phyloP scores from a whole-genome alignment of 192 early-diverging fungal species.

The Coemansia sp. region DNA sequence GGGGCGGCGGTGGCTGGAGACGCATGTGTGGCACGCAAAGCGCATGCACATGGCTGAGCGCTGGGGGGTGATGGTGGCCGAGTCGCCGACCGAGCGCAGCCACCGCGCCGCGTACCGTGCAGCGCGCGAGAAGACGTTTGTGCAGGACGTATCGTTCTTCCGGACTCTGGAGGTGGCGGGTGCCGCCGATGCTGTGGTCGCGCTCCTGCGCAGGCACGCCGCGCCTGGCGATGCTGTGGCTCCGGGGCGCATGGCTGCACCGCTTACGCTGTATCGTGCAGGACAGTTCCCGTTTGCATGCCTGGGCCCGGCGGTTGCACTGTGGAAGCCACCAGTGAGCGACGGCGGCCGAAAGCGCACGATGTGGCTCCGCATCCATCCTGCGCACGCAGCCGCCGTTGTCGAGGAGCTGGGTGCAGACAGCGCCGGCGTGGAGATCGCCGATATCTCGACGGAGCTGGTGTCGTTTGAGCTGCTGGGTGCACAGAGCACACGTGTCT shows the following conservation, averaged over 20 bases:
- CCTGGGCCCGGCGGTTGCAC: conserved; percentile 72
- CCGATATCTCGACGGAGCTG: conserved; percentile 61
- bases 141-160: conserved; percentile 86
- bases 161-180: conserved; percentile 73
- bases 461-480: conserved; percentile 87
- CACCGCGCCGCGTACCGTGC: conserved; percentile 74
- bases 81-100: conserved; percentile 85
- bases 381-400: conserved; percentile 59
- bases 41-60: conserved; percentile 89
- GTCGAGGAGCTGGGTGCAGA: conserved; percentile 27
- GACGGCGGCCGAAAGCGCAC: conserved; percentile 26
- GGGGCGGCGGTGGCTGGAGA: conserved; percentile 87
- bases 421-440: conserved; percentile 11
- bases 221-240: conserved; percentile 52
- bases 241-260: conserved; percentile 20
- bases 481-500: conserved; percentile 65
- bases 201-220: conserved; percentile 56
- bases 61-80: conserved; percentile 72
- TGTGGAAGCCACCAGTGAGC: conserved; percentile 65
- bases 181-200: conserved; percentile 42
- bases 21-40: conserved; percentile 98
- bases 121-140: conserved; percentile 68
- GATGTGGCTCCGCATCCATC: conserved; percentile 85
- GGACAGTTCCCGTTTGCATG: conserved; percentile 33
- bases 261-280: conserved; percentile 42